Percentiles rank a stretch among this genome's conserved stretches.
phyloP scores from a whole-genome alignment of 495 filamentous ascomycete genomes.

The Neurospora hispaniola region DNA sequence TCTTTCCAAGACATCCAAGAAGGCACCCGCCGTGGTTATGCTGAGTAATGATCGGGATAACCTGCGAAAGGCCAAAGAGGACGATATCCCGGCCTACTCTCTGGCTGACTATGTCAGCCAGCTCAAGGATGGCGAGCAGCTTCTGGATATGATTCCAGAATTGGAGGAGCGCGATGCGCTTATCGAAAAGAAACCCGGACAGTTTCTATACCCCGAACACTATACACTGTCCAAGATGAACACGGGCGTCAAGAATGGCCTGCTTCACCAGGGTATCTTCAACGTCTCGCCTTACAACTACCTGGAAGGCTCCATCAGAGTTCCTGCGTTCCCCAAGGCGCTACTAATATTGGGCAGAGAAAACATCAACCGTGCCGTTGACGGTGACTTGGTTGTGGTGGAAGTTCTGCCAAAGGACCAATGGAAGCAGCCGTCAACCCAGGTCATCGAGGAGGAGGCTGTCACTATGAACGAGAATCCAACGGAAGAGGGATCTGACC shows the following conservation, averaged over 20 bases:
- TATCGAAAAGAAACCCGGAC: conserved; percentile 49
- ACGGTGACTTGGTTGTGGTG: conserved; percentile 84
- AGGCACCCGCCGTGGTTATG: conserved; percentile 74
- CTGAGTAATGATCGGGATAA: conserved; percentile 88
- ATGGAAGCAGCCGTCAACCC: conserved; percentile 91
- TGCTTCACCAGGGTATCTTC: conserved; percentile 86
- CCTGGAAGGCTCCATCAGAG: conserved; percentile 81
- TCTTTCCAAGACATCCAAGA: conserved; percentile 49
- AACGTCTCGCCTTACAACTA: conserved; percentile 98
- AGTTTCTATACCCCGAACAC: conserved; percentile 73
- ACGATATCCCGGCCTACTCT: conserved; percentile 55
- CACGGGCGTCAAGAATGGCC: conserved; percentile 77
- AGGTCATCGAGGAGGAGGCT: conserved; percentile 90
- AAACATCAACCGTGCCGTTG: conserved; percentile 88
- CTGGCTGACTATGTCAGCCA: conserved; percentile 70
- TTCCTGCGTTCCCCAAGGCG: conserved; percentile 78
- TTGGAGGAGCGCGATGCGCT: conserved; percentile 54
- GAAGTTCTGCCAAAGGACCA: conserved; percentile 87
- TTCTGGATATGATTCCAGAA: conserved; percentile 92
- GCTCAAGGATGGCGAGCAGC: conserved; percentile 68
- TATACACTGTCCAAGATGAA: conserved; percentile 86
- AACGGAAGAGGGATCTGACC: conserved; percentile 56
- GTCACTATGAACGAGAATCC: conserved; percentile 89
- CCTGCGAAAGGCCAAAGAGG: conserved; percentile 67
- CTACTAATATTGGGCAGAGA: conserved; percentile 86